Conservation (phyloP, 805 yeast genomes). For the Priceomyces melissophilus region DNA sequence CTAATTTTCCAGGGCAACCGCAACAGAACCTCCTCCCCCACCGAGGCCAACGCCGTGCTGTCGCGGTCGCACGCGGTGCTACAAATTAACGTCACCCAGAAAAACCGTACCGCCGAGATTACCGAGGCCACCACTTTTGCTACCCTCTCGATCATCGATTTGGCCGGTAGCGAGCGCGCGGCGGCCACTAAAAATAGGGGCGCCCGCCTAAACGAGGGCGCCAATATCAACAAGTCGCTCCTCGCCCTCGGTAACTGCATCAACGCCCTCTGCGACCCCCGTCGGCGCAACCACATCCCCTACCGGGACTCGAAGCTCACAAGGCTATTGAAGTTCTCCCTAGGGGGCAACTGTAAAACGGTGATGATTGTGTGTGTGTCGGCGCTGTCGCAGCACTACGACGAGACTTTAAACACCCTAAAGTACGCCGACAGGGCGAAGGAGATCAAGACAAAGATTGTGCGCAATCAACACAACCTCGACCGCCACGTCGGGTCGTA, state of each 20-base stretch:
- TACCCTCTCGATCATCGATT: conserved; percentile 80
- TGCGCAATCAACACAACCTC: conserved; percentile 69
- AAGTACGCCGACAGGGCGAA: conserved; percentile 92
- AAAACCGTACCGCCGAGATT: conserved; percentile 56
- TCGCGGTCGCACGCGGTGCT: conserved; percentile 93
- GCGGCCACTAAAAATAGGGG: conserved; percentile 86
- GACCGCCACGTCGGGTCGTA: conserved; percentile 85
- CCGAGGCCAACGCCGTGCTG: conserved; percentile 87
- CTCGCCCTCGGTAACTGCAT: conserved; percentile 92
- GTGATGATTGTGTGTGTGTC: conserved; percentile 95
- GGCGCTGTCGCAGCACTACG: conserved; percentile 84
- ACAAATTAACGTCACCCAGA: conserved; percentile 69
- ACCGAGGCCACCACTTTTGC: conserved; percentile 70
- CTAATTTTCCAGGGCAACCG: conserved; percentile 67
- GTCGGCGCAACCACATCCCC: conserved; percentile 72
- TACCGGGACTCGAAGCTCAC: conserved; percentile 90
- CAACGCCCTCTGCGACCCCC: conserved; percentile 79
- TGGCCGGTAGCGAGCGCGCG: conserved; percentile 96
- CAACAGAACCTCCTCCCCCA: conserved; percentile 79
- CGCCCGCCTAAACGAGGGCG: conserved; percentile 80
- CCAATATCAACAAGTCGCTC: conserved; percentile 84
- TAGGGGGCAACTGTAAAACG: conserved; percentile 93
- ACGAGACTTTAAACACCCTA: conserved; percentile 86
- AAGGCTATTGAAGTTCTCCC: conserved; percentile 77
- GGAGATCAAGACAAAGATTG: conserved; percentile 77